phyloP scores from a whole-genome alignment of 2,329 filamentous ascomycete species.

The Septoria petroselini region DNA sequence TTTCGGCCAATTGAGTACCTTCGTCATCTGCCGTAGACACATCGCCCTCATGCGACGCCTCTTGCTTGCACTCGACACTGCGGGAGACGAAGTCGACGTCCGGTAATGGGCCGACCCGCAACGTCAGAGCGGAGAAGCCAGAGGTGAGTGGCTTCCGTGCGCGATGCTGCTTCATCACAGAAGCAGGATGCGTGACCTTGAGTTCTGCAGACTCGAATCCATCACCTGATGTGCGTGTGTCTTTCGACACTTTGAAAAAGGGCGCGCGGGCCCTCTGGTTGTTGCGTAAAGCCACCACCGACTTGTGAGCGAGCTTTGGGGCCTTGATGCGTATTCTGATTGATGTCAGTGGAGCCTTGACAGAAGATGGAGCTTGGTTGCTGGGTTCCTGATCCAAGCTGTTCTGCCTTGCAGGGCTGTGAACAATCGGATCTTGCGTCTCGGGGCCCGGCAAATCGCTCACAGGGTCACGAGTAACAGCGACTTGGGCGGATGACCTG shows the following conservation, averaged over 20 bases:
- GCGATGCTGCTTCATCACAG: neutral
- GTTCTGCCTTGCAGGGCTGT: constrained; percentile 8
- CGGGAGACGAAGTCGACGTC: constrained; percentile 27
- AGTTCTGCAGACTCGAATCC: constrained; percentile 28
- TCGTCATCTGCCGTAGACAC: neutral
- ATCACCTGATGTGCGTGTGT: constrained; percentile 18
- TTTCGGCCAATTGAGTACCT: neutral
- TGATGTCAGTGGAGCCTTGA: constrained; percentile 23
- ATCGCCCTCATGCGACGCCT: neutral
- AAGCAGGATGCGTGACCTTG: constrained; percentile 5
- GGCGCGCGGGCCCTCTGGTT: constrained; percentile 14
- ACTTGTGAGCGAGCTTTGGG: constrained; percentile 25
- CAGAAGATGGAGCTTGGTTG: neutral
- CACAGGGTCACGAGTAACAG: neutral
- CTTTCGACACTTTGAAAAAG: constrained; percentile 2
- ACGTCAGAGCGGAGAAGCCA: constrained; percentile 21
- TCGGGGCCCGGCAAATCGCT: constrained; percentile 11
- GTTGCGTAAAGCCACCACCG: constrained; percentile 18
- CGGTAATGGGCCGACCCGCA: constrained; percentile 30
- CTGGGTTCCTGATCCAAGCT: neutral
- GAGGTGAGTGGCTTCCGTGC: constrained; percentile 9
- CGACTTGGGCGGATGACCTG: neutral
- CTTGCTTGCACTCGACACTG: constrained; percentile 14
- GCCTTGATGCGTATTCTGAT: constrained; percentile 27
- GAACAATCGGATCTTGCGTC: constrained; percentile 23